phyloP scores from a whole-genome alignment of 768 basidiomycete genomes.

The Sutorius australiensis region DNA sequence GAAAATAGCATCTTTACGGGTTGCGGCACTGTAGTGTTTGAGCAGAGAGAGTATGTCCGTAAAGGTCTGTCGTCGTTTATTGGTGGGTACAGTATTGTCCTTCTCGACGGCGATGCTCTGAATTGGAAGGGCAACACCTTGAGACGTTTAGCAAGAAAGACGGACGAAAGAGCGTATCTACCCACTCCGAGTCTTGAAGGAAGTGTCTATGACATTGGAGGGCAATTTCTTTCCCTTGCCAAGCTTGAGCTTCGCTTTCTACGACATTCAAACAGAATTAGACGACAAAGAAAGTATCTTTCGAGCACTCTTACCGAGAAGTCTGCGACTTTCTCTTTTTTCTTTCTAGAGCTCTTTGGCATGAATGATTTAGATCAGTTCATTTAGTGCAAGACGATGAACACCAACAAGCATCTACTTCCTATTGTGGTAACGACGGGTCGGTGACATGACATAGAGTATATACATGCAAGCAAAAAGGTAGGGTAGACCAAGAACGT shows the following conservation, averaged over 20 bases:
- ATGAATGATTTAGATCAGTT: slow-evolving; percentile 33
- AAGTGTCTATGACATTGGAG: slow-evolving; percentile 88
- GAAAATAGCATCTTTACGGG: slow-evolving; percentile 72
- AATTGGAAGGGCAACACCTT: slow-evolving; percentile 86
- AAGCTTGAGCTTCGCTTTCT: slow-evolving; percentile 97
- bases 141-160: slow-evolving; percentile 8
- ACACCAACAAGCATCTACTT: background rate
- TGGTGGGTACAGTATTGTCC: slow-evolving; percentile 58
- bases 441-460: background rate
- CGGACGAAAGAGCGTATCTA: slow-evolving; percentile 6
- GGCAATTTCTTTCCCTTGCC: slow-evolving; percentile 88
- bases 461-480: slow-evolving; percentile 7
- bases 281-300: background rate
- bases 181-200: slow-evolving; percentile 92
- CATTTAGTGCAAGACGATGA: background rate
- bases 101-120: slow-evolving; percentile 71
- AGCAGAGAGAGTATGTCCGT: slow-evolving; percentile 72
- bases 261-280: slow-evolving; percentile 3
- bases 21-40: slow-evolving; percentile 79
- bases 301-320: slow-evolving; percentile 55
- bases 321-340: slow-evolving; percentile 83
- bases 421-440: slow-evolving; percentile 5
- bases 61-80: slow-evolving; percentile 70
- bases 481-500: background rate
- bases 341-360: slow-evolving; percentile 87